phyloP scores from a whole-genome alignment of 805 yeast genomes.

The Wickerhamomyces pijperi region DNA sequence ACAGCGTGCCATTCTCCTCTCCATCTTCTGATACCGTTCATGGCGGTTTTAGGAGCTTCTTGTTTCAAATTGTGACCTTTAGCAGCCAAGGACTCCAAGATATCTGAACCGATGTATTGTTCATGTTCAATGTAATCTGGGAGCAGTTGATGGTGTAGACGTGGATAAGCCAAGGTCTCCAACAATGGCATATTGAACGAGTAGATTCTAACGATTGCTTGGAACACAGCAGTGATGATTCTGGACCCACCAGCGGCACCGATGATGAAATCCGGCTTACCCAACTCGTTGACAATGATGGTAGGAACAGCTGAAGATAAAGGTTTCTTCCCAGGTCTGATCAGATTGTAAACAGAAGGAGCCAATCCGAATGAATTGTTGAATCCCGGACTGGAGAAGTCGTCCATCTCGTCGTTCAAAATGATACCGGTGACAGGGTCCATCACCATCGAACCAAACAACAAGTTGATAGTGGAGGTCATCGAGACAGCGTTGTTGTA shows the following conservation, averaged over 20 bases:
- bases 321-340: slow-evolving; percentile 72
- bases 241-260: slow-evolving; percentile 96
- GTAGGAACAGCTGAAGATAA: slow-evolving; percentile 77
- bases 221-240: slow-evolving; percentile 73
- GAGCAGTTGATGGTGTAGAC: slow-evolving; percentile 82
- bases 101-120: slow-evolving; percentile 31
- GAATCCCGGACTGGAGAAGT: slow-evolving; percentile 63
- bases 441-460: slow-evolving; percentile 75
- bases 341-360: slow-evolving; percentile 73
- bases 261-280: slow-evolving; percentile 50
- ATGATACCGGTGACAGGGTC: slow-evolving; percentile 77
- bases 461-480: slow-evolving; percentile 80
- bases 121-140: slow-evolving; percentile 65
- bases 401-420: slow-evolving; percentile 90
- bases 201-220: slow-evolving; percentile 61
- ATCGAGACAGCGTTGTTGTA: slow-evolving; percentile 70
- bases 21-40: slow-evolving; percentile 41
- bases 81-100: slow-evolving; percentile 22
- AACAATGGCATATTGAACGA: slow-evolving; percentile 48
- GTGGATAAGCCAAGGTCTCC: slow-evolving; percentile 65
- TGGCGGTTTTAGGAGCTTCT: slow-evolving; percentile 37
- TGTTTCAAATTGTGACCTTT: slow-evolving; percentile 41
- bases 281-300: slow-evolving; percentile 38
- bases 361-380: slow-evolving; percentile 70
- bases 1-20: slow-evolving; percentile 51